Conservation (phyloP, 1,139 yeast species). For the Petasospora fabianii region DNA sequence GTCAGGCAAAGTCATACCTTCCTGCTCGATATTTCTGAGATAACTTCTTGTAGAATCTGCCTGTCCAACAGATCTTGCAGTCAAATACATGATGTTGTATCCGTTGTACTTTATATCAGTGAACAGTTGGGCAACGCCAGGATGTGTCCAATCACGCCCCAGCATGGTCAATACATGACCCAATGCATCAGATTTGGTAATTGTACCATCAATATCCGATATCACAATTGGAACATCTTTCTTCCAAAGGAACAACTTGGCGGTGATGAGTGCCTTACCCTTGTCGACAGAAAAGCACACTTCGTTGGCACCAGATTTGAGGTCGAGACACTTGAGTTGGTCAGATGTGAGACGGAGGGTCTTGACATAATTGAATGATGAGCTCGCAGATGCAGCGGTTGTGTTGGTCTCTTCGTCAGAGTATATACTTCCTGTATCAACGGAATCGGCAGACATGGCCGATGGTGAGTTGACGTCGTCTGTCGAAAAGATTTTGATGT, state of each 20-base stretch:
- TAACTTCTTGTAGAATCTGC: slow-evolving; percentile 92
- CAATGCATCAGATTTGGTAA: slow-evolving; percentile 94
- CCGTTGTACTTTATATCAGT: slow-evolving; percentile 84
- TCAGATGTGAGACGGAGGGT: slow-evolving; percentile 90
- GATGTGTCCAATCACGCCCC: slow-evolving; percentile 98
- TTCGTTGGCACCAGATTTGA: slow-evolving; percentile 77
- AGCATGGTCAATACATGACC: slow-evolving; percentile 94
- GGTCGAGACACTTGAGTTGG: slow-evolving; percentile 69
- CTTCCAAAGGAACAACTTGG: slow-evolving; percentile 83
- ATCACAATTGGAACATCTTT: slow-evolving; percentile 85
- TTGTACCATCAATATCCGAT: slow-evolving; percentile 97
- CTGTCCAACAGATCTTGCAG: slow-evolving; percentile 94
- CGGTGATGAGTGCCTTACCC: slow-evolving; percentile 72
- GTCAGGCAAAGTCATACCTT: slow-evolving; percentile 65
- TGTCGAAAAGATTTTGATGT: slow-evolving; percentile 56
- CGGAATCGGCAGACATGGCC: slow-evolving; percentile 10
- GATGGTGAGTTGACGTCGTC: slow-evolving; percentile 27
- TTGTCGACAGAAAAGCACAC: slow-evolving; percentile 75
- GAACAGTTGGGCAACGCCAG: slow-evolving; percentile 89
- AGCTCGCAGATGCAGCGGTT: slow-evolving; percentile 19
- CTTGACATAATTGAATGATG: slow-evolving; percentile 55
- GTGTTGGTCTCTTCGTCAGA: slow-evolving; percentile 25
- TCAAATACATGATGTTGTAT: slow-evolving; percentile 86
- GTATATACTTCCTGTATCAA: slow-evolving; percentile 8
- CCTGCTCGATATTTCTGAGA: slow-evolving; percentile 72